Percentiles rank a stretch among this genome's conserved stretches.
Conservation (phyloP, 2,329 filamentous ascomycete genomes). For the Arthrobotrys sphaeroides region DNA sequence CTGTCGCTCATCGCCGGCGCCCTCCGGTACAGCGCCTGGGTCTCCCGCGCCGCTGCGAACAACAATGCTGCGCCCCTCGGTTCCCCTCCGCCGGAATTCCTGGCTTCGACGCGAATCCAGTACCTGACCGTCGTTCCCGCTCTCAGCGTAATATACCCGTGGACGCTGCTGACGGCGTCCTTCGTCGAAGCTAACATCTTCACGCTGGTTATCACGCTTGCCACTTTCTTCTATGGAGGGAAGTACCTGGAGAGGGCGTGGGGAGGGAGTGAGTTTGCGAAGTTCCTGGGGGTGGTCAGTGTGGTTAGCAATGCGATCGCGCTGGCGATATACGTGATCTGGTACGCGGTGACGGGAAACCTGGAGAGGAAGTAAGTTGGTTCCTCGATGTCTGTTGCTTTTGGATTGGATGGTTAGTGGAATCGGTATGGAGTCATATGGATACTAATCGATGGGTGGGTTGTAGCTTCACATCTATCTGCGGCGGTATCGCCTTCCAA, state of each 20-base stretch:
- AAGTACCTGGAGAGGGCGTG: slow-evolving; percentile 95
- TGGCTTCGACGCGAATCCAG: slow-evolving; percentile 71
- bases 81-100: slow-evolving; percentile 60
- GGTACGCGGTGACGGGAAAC: slow-evolving; percentile 37
- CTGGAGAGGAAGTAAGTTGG: slow-evolving; percentile 37
- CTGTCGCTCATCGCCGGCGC: slow-evolving; percentile 85
- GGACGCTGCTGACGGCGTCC: slow-evolving; percentile 86
- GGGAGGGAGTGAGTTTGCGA: slow-evolving; percentile 90
- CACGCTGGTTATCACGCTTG: slow-evolving; percentile 78
- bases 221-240: slow-evolving; percentile 88
- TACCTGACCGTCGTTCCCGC: slow-evolving; percentile 89
- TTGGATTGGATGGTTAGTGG: too few relatives aligned
- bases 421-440: too few relatives aligned
- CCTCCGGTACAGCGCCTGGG: slow-evolving; percentile 77
- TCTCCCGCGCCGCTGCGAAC: slow-evolving; percentile 47
- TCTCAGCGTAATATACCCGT: slow-evolving; percentile 85
- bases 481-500: slow-evolving; percentile 87
- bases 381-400: too few relatives aligned
- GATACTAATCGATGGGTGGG: neutral
- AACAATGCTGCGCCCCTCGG: slow-evolving; percentile 51
- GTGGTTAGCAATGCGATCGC: slow-evolving; percentile 70
- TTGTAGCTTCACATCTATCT: slow-evolving; percentile 79
- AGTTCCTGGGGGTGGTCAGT: slow-evolving; percentile 82
- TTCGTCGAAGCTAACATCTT: slow-evolving; percentile 94
- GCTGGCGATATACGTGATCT: slow-evolving; percentile 30